Evolutionary conservation across 345 rosid genomes (phyloP).

Genomic region (Euclidium syriacum): DNA sequence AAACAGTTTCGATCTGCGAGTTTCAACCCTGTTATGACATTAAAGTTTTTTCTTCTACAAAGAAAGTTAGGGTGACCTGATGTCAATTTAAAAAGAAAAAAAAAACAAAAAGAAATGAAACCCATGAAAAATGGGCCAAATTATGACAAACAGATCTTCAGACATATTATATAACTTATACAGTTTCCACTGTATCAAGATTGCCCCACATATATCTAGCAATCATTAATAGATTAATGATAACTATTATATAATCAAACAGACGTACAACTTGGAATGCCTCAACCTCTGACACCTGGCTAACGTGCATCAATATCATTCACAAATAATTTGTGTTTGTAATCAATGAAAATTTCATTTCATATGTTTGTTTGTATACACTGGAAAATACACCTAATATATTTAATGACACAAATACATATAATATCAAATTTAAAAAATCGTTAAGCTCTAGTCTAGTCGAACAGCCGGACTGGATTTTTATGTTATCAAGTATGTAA

Average conservation of each 20-base stretch:
- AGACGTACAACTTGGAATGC: constrained; percentile 10
- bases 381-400: background rate
- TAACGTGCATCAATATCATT: constrained; percentile 5
- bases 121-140: background rate
- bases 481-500: no score
- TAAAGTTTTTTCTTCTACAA: no score
- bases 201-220: background rate
- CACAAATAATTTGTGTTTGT: background rate
- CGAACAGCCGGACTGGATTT: no score
- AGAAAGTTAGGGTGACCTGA: no score
- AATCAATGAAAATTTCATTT: background rate
- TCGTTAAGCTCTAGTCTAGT: no score
- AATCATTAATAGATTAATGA: constrained; percentile 1
- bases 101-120: no score
- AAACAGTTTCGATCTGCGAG: no score
- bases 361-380: background rate
- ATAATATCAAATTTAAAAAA: no score
- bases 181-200: constrained; percentile 4
- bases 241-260: background rate
- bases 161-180: constrained; percentile 2
- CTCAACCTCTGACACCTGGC: background rate
- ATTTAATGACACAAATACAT: no score
- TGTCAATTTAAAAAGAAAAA: no score
- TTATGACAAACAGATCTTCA: background rate
- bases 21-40: no score